These are phyloP conservation scores for Penicillium paxilli DNA, from an alignment of 495 filamentous ascomycete species.

Conservation along the genomic window DNA sequence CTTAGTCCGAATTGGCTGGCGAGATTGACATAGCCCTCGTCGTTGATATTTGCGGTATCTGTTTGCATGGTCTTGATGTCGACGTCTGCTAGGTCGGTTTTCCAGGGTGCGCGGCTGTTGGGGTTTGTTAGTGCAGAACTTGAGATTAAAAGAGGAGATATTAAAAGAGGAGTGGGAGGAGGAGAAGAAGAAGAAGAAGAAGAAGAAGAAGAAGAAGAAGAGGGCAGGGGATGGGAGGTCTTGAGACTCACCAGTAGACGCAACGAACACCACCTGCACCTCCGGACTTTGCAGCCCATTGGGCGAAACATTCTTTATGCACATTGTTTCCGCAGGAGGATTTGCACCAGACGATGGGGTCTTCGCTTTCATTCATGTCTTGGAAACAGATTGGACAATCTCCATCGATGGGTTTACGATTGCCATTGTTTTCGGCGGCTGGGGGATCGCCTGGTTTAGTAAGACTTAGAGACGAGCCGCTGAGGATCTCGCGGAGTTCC, in stretches of 20 bases:
- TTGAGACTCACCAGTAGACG: conserved; percentile 57
- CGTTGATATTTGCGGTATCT: conserved; percentile 34
- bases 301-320: conserved; percentile 69
- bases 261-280: conserved; percentile 57
- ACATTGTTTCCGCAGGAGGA: conserved; percentile 78
- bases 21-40: conserved; percentile 69
- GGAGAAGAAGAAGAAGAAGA: background rate
- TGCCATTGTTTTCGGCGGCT: conserved; percentile 35
- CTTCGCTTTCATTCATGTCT: conserved; percentile 54
- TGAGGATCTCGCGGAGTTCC: conserved; percentile 58
- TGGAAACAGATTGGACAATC: conserved; percentile 82
- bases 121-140: background rate
- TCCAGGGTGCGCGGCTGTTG: conserved; percentile 60
- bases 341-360: conserved; percentile 67
- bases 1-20: conserved; percentile 62
- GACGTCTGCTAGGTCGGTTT: conserved; percentile 48
- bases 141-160: background rate
- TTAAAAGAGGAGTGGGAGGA: background rate
- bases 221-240: no score
- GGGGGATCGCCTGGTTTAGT: conserved; percentile 10
- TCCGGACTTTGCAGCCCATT: conserved; percentile 62
- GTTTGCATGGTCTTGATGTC: conserved; percentile 41
- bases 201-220: background rate
- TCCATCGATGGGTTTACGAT: conserved; percentile 64
- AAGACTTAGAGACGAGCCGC: conserved; percentile 33